Evolutionary conservation across 2,329 filamentous ascomycete genomes (phyloP).

Genomic region (Coleophoma cylindrospora): DNA sequence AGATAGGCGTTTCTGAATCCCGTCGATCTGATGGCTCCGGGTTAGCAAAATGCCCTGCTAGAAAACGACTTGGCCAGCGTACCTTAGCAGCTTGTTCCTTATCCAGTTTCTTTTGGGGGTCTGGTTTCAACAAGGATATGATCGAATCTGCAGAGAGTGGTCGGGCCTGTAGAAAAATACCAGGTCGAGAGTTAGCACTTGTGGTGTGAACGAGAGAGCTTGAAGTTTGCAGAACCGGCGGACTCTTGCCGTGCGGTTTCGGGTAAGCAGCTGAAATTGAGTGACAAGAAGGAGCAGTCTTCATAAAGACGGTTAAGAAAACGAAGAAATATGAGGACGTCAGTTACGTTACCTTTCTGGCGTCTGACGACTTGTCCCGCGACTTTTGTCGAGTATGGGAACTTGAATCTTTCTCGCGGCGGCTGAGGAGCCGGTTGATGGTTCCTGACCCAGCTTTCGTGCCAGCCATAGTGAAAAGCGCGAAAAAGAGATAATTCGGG

Average conservation of each 20-base stretch:
- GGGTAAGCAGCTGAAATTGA: conserved; percentile 18
- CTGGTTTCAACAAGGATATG: conserved; percentile 59
- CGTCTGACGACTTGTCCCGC: conserved; percentile 37
- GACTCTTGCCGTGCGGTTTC: conserved; percentile 12
- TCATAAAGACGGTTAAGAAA: conserved; percentile 11
- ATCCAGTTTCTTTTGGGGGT: conserved; percentile 48
- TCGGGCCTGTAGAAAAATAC: conserved; percentile 34
- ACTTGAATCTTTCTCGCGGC: conserved; percentile 57
- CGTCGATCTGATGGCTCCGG: conserved; percentile 36
- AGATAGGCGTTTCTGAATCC: conserved; percentile 45
- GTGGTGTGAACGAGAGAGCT: conserved; percentile 10
- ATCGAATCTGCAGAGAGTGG: conserved; percentile 53
- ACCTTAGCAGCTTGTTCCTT: conserved; percentile 46
- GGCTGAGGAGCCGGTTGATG: conserved; percentile 63
- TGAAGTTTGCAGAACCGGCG: conserved; percentile 12
- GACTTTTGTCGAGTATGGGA: conserved; percentile 50
- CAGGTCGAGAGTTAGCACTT: conserved; percentile 18
- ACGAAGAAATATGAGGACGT: conserved; percentile 3
- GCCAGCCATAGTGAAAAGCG: conserved; percentile 6
- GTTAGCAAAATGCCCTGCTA: too few species aligned
- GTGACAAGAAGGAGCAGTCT: conserved; percentile 8
- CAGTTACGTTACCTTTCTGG: conserved; percentile 39
- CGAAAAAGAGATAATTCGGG: neutral
- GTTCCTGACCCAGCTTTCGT: conserved; percentile 17
- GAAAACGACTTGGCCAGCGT: too few species aligned